Evolutionary conservation across 2,329 filamentous ascomycete species (phyloP), one percentile per base, ranked within the genome.

Genomic region (Hypoxylon sp.): DNA sequence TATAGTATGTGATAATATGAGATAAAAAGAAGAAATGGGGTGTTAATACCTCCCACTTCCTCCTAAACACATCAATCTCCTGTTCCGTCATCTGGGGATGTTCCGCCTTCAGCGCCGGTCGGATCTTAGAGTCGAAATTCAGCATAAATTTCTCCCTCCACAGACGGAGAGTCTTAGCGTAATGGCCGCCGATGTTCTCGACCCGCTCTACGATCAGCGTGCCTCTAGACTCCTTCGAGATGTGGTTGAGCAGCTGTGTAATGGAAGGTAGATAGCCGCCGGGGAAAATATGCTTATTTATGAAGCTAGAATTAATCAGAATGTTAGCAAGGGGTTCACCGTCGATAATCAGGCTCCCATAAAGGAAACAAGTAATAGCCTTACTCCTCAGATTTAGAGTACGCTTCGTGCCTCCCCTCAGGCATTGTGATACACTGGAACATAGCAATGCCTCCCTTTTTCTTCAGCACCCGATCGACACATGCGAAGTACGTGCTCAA

Each of bases 351-450:
- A 43, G 11, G 2, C 17, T 25, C 14, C 5, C 7, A n/a, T 9
- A 41, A 49, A 51, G 32, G 23, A 34, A 56, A 14, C 7, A 32
- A 11, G n/a, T 5, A 5, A 13, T n/a, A 21, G 34, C 78, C 82
- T 78, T 66, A 85, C 83, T 93, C 91, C 76, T 91, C 88, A 2
- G 86, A 85, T 72, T 85, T 88, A 17, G 87, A 84, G 74, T 93
- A 93, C 6, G 85, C 86, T 68, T 88, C 87, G 75, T 92, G 90
- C 56, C 90, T 84, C 41, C 84, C 81, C 74, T 93, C 90, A 0
- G 90, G 90, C 86, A 93, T 93, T 1, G 91, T 93, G 74, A 93
- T 93, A 78, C 90, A 92, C 77, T 93, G 91, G 77, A 93, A 92
- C 51, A 91, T 87, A 5, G 88, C 90, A 46, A 92, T 86, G 0